These are phyloP conservation scores for Boletus semigastroideus DNA, from an alignment of 1,284 basidiomycete species.

Conservation along the genomic window DNA sequence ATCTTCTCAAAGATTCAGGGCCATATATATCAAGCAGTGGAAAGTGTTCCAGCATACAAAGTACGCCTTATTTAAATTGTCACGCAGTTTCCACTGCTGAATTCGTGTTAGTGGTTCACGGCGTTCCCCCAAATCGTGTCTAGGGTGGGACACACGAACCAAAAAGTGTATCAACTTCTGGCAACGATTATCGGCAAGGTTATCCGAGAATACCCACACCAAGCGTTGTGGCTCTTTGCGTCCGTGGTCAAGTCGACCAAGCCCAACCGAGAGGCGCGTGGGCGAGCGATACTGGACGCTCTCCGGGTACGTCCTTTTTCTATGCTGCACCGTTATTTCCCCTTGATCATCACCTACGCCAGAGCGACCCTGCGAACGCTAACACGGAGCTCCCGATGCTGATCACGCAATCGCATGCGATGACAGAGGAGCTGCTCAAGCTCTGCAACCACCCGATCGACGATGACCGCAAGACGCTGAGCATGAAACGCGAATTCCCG, in stretches of 20 bases:
- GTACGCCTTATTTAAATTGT: conserved; percentile 36
- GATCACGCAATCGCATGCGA: conserved; percentile 52
- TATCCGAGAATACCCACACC: conserved; percentile 82
- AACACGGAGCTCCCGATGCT: conserved; percentile 48
- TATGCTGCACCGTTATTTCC: background rate
- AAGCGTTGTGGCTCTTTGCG: conserved; percentile 92
- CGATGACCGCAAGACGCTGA: conserved; percentile 51
- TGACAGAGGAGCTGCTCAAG: conserved; percentile 69
- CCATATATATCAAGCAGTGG: conserved; percentile 55
- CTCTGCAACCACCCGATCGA: conserved; percentile 63
- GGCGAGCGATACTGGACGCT: conserved; percentile 62
- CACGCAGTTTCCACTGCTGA: conserved; percentile 4
- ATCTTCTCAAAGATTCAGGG: conserved; percentile 58
- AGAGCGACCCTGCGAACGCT: conserved; percentile 42
- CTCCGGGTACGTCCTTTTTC: conserved; percentile 52
- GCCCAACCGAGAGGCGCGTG: conserved; percentile 58
- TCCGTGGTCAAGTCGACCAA: conserved; percentile 89
- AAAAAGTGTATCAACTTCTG: conserved; percentile 67
- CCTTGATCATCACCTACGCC: background rate
- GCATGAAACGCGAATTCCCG: conserved; percentile 67
- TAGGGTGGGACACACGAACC: conserved; percentile 81
- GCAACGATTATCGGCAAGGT: conserved; percentile 73
- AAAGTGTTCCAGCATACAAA: conserved; percentile 73
- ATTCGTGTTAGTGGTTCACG: conserved; percentile 78
- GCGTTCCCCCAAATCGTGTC: conserved; percentile 98